Conservation (phyloP, 768 basidiomycete genomes). For the Tephrocybe sp. region DNA sequence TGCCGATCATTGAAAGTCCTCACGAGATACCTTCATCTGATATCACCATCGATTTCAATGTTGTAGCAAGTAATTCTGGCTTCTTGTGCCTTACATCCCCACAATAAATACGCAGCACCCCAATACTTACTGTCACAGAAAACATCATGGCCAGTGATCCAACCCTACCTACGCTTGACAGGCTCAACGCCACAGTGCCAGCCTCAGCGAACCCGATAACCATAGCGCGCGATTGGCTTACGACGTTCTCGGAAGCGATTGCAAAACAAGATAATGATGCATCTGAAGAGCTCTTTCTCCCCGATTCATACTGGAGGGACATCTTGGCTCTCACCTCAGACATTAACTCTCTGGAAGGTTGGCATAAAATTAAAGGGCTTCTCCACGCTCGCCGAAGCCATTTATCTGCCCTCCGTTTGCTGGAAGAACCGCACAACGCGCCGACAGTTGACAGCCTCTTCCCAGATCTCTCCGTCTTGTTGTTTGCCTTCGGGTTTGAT, state of each 20-base stretch:
- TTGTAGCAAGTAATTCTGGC: background rate
- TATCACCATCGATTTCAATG: background rate
- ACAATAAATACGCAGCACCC: background rate
- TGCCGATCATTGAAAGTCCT: background rate
- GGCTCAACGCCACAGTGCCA: constrained; percentile 9
- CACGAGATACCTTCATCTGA: background rate
- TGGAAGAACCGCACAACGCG: constrained; percentile 8
- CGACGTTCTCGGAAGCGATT: constrained; percentile 14
- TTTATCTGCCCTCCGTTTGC: constrained; percentile 3
- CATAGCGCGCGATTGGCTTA: constrained; percentile 22
- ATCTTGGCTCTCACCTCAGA: constrained; percentile 17
- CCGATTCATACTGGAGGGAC: constrained; percentile 13
- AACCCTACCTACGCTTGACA: constrained; percentile 13
- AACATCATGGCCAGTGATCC: background rate
- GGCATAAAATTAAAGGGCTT: constrained; percentile 9
- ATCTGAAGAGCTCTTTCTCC: constrained; percentile 8
- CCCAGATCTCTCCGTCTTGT: constrained; percentile 9
- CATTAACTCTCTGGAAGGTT: constrained; percentile 12
- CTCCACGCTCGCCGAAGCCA: constrained; percentile 1
- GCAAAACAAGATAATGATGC: background rate
- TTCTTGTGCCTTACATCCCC: background rate
- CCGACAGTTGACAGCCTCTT: constrained; percentile 10
- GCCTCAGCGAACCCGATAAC: constrained; percentile 4
- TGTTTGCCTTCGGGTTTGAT: constrained; percentile 43
- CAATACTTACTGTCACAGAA: background rate